Percentiles rank a stretch among this genome's conserved stretches.
Conservation (phyloP, 495 filamentous ascomycete genomes). For the Xylaria cubensis region DNA sequence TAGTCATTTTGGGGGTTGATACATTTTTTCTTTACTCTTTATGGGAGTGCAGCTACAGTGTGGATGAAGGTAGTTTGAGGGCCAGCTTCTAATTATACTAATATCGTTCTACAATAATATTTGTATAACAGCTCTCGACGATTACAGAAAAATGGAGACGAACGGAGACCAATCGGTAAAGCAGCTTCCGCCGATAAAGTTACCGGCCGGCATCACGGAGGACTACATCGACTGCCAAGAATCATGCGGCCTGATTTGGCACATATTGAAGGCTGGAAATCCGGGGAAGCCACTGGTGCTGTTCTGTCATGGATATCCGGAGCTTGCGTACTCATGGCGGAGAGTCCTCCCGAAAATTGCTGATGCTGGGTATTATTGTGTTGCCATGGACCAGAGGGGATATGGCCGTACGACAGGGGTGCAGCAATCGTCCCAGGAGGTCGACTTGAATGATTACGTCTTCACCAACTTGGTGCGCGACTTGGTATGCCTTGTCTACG, state of each 20-base stretch:
- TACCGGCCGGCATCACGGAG: constrained; percentile 59
- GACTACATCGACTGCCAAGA: constrained; percentile 56
- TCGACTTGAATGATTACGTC: constrained; percentile 63
- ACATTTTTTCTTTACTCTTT: background rate
- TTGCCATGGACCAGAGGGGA: constrained; percentile 72
- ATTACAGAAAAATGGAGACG: background rate
- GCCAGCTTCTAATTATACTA: background rate
- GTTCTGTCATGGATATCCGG: constrained; percentile 70
- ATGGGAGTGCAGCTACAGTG: background rate
- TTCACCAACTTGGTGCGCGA: constrained; percentile 68
- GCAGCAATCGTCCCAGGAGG: constrained; percentile 52
- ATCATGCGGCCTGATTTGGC: constrained; percentile 61
- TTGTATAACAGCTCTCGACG: background rate
- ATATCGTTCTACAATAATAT: background rate
- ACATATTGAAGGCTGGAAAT: constrained; percentile 64
- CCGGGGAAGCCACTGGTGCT: constrained; percentile 63
- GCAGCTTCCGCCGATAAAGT: constrained; percentile 53
- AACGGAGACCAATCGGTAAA: background rate
- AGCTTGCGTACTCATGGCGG: constrained; percentile 74
- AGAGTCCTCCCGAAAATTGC: constrained; percentile 65
- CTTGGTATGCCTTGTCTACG: constrained; percentile 64
- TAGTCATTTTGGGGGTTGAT: background rate
- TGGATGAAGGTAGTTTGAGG: background rate
- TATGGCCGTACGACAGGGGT: constrained; percentile 71
- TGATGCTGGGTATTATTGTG: constrained; percentile 63